A percentile compares a stretch with the other conserved stretches of the same genome.
These are phyloP conservation scores for Seiridium unicorne DNA, from an alignment of 2,329 filamentous ascomycete genomes.

Conservation along the genomic window DNA sequence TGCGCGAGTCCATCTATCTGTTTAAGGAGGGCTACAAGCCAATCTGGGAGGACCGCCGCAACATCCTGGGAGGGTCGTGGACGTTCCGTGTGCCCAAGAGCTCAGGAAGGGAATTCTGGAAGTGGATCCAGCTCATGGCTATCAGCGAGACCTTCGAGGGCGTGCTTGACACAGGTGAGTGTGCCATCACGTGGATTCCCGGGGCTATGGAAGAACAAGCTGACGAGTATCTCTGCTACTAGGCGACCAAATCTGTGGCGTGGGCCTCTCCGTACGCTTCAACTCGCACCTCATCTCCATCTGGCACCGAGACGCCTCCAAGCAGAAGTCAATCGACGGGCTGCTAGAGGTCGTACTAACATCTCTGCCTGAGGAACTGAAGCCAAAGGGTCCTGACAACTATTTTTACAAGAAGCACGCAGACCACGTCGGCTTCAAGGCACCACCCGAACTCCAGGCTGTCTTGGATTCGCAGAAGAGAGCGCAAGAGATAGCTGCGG, in stretches of 20 bases:
- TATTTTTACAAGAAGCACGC: slow-evolving; percentile 89
- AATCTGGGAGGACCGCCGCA: slow-evolving; percentile 84
- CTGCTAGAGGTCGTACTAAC: slow-evolving; percentile 72
- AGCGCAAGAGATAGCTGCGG: slow-evolving; percentile 34
- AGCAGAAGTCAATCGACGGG: slow-evolving; percentile 74
- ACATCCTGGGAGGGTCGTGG: slow-evolving; percentile 84
- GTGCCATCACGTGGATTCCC: background rate
- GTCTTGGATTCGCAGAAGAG: slow-evolving; percentile 56
- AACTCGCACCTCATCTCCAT: slow-evolving; percentile 85
- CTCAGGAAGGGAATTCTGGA: slow-evolving; percentile 74
- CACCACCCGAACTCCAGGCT: slow-evolving; percentile 56
- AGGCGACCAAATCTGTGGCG: slow-evolving; percentile 87
- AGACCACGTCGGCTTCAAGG: slow-evolving; percentile 81
- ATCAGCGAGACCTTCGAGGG: slow-evolving; percentile 79
- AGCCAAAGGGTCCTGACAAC: slow-evolving; percentile 62
- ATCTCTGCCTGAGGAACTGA: slow-evolving; percentile 70
- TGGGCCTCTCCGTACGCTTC: slow-evolving; percentile 84
- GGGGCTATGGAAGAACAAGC: background rate
- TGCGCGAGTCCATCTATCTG: slow-evolving; percentile 75
- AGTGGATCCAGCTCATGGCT: slow-evolving; percentile 75
- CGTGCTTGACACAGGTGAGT: slow-evolving; percentile 67
- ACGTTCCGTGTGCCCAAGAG: slow-evolving; percentile 86
- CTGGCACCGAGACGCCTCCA: slow-evolving; percentile 87
- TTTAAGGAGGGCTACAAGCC: slow-evolving; percentile 77
- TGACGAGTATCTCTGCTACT: background rate